Percentiles rank a stretch among this genome's conserved stretches.
These are phyloP conservation scores for Populus davidiana DNA, from an alignment of 345 rosid species.

Conservation along the genomic window DNA sequence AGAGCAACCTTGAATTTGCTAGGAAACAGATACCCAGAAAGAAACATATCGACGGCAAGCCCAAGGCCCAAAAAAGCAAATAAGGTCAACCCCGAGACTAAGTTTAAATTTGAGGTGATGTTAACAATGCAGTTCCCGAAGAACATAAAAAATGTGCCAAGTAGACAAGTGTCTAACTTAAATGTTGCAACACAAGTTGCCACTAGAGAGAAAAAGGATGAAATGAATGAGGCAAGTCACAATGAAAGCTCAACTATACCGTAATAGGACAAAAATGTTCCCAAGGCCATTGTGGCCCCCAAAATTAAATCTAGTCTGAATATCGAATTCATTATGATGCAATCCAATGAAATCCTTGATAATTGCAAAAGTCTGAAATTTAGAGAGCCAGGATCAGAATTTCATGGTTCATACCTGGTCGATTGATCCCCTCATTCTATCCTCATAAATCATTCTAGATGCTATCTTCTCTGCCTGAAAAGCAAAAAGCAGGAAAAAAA, in stretches of 20 bases:
- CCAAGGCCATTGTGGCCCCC: not conserved
- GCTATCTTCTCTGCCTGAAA: constrained; percentile 97
- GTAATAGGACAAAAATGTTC: not conserved
- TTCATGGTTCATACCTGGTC: constrained; percentile 61
- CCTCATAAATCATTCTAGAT: constrained; percentile 91
- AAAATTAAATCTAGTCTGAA: not conserved
- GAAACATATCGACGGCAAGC: not conserved
- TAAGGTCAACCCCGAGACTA: not conserved
- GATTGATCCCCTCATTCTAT: constrained; percentile 94
- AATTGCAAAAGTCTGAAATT: not conserved
- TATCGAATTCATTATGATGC: not conserved
- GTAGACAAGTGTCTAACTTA: not conserved
- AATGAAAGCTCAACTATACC: not conserved
- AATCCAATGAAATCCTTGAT: not conserved
- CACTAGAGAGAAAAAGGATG: not conserved
- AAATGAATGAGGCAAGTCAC: not conserved
- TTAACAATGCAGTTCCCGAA: not conserved
- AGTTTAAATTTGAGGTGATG: not conserved
- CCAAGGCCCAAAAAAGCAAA: not conserved
- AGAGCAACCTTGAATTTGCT: not conserved
- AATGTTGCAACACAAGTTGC: not conserved
- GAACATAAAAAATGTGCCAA: not conserved
- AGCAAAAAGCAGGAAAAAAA: not conserved
- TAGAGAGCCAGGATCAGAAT: not conserved
- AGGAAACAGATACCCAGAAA: not conserved